phyloP scores from a whole-genome alignment of 2,329 filamentous ascomycete genomes.

The Neobulgaria alba region DNA sequence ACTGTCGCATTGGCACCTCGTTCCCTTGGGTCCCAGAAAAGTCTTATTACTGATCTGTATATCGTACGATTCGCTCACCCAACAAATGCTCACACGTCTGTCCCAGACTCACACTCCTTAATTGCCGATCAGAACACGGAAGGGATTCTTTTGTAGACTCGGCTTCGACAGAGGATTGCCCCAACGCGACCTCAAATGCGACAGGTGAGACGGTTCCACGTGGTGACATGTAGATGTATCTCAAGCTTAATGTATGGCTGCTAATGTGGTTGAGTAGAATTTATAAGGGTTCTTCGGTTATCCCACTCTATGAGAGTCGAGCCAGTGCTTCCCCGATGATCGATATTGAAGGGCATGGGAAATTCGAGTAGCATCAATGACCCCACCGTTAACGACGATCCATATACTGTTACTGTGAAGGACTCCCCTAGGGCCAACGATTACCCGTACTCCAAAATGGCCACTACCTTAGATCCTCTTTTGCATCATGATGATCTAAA shows the following conservation, averaged over 20 bases:
- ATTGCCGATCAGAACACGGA: conserved; percentile 1
- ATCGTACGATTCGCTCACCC: conserved; percentile 22
- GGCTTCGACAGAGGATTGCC: background rate
- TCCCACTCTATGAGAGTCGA: conserved; percentile 16
- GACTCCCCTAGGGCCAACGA: conserved; percentile 28
- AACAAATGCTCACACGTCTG: conserved; percentile 9
- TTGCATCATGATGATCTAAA: conserved; percentile 30
- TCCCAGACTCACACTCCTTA: conserved; percentile 2
- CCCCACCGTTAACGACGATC: conserved; percentile 18
- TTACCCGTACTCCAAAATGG: conserved; percentile 29
- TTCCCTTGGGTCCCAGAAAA: conserved; percentile 17
- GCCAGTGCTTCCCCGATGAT: conserved; percentile 18
- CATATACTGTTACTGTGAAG: conserved; percentile 29
- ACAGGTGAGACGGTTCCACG: conserved; percentile 28
- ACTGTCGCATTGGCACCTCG: conserved; percentile 16
- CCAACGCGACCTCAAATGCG: conserved; percentile 12
- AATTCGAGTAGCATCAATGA: conserved; percentile 23
- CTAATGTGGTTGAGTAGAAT: conserved; percentile 17
- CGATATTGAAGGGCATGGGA: conserved; percentile 23
- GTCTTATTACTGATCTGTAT: conserved; percentile 15
- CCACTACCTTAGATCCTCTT: conserved; percentile 29
- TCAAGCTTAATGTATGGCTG: conserved; percentile 15
- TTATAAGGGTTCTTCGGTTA: conserved; percentile 8
- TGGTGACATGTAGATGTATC: conserved; percentile 24
- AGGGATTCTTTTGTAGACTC: background rate